Conservation (phyloP, 768 basidiomycete genomes). For the Lactarius quietus region DNA sequence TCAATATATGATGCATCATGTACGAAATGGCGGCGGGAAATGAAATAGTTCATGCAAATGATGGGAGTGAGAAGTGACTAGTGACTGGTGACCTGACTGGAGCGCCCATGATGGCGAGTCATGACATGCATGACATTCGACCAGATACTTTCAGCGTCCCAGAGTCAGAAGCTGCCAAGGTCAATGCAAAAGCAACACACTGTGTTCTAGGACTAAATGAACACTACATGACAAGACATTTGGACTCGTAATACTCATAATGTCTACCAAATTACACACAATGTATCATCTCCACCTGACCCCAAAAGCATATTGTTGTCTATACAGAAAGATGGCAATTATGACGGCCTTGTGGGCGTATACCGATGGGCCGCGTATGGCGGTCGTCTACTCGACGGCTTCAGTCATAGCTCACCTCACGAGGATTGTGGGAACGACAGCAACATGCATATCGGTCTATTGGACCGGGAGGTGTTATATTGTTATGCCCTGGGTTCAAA, state of each 20-base stretch:
- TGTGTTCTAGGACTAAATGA: not conserved
- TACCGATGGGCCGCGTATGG: constrained; percentile 69
- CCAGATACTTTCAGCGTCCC: not conserved
- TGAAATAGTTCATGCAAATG: not conserved
- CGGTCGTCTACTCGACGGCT: constrained; percentile 35
- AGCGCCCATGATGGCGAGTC: constrained; percentile 13
- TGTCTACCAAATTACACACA: constrained; percentile 21
- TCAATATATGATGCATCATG: no score
- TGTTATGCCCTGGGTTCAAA: constrained; percentile 69
- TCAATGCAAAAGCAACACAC: not conserved
- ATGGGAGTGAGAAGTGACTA: no score
- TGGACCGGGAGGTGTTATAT: constrained; percentile 77
- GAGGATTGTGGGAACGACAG: constrained; percentile 43
- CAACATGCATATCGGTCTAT: constrained; percentile 59
- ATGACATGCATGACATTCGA: not conserved
- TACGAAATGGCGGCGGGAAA: not conserved
- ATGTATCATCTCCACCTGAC: constrained; percentile 16
- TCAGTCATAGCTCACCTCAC: constrained; percentile 29
- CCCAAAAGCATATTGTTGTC: constrained; percentile 23
- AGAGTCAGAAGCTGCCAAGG: not conserved
- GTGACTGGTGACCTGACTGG: not conserved
- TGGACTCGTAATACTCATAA: constrained; percentile 25
- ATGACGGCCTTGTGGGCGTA: constrained; percentile 24
- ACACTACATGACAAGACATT: constrained; percentile 24
- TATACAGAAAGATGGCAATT: constrained; percentile 16